phyloP scores from a whole-genome alignment of 345 rosid species.

The Corchorus capsularis region DNA sequence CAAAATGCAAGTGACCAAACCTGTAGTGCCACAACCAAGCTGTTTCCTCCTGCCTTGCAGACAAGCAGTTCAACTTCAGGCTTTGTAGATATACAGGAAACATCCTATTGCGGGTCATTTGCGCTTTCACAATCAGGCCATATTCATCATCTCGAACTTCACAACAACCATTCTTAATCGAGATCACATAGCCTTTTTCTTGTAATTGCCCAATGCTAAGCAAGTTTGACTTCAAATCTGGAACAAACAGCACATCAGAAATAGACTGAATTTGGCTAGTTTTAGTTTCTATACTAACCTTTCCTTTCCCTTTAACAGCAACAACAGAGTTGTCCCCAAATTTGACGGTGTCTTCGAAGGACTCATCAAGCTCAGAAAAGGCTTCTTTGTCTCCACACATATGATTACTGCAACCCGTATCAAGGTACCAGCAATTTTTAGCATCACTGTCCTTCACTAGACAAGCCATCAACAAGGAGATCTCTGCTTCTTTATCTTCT shows the following conservation, averaged over 20 bases:
- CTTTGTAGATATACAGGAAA: neutral
- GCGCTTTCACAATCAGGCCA: neutral
- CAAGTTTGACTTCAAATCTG: neutral
- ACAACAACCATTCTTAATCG: neutral
- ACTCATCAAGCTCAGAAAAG: neutral
- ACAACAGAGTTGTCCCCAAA: neutral
- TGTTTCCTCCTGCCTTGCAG: neutral
- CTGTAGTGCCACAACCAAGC: neutral
- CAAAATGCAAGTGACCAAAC: neutral
- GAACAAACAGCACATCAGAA: neutral
- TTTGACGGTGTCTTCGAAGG: neutral
- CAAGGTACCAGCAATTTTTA: neutral
- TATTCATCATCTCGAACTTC: neutral
- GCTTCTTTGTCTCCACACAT: neutral
- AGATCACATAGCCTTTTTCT: neutral
- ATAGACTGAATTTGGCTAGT: neutral
- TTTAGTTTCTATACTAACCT: neutral
- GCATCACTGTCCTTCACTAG: no score
- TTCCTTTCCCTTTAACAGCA: neutral
- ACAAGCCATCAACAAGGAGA: neutral
- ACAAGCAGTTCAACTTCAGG: no score
- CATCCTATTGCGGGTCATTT: neutral
- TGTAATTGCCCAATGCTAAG: neutral
- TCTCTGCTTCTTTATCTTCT: neutral
- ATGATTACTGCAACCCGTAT: neutral